These are phyloP conservation scores for Chlamydomonas urium DNA, from an alignment of 139 green algal genomes.

Conservation along the genomic window DNA sequence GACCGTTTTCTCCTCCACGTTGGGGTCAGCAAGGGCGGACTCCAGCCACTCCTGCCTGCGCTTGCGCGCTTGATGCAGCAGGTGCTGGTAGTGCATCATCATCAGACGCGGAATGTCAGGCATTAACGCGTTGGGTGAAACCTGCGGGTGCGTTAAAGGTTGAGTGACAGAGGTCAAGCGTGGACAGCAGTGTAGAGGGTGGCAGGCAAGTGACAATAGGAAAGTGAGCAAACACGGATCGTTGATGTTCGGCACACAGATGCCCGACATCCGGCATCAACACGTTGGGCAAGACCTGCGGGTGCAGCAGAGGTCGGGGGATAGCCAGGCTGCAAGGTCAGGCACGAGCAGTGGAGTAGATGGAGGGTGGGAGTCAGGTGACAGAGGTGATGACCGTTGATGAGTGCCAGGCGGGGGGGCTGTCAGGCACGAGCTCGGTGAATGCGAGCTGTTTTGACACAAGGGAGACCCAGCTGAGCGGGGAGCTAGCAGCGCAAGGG, in stretches of 20 bases:
- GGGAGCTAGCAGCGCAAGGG: too few relatives aligned
- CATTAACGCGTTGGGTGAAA: not conserved
- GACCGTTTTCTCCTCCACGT: not conserved
- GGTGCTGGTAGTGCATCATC: not conserved
- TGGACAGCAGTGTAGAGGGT: not conserved
- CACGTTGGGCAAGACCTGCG: not conserved
- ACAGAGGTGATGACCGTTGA: too few relatives aligned
- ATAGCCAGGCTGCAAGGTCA: too few relatives aligned
- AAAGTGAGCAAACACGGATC: too few relatives aligned
- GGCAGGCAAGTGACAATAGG: not conserved
- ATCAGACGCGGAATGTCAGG: slow-evolving; percentile 5
- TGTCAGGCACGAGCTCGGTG: too few relatives aligned
- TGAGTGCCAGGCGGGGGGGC: too few relatives aligned
- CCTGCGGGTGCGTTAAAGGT: not conserved
- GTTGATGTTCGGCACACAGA: too few relatives aligned
- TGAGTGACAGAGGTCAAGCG: not conserved
- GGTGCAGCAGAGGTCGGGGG: not conserved
- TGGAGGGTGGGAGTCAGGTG: too few relatives aligned
- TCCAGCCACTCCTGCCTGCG: slow-evolving; percentile 17
- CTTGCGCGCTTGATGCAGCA: slow-evolving; percentile 17
- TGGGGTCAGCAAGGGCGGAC: slow-evolving; percentile 10
- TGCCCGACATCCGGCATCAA: too few relatives aligned
- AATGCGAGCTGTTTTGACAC: too few relatives aligned
- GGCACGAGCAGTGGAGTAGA: too few relatives aligned
- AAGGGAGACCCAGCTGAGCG: too few relatives aligned